A percentile compares a stretch with the other conserved stretches of the same genome.
Evolutionary conservation across 768 basidiomycete genomes (phyloP).

Genomic region (Leccinum truebloodii): DNA sequence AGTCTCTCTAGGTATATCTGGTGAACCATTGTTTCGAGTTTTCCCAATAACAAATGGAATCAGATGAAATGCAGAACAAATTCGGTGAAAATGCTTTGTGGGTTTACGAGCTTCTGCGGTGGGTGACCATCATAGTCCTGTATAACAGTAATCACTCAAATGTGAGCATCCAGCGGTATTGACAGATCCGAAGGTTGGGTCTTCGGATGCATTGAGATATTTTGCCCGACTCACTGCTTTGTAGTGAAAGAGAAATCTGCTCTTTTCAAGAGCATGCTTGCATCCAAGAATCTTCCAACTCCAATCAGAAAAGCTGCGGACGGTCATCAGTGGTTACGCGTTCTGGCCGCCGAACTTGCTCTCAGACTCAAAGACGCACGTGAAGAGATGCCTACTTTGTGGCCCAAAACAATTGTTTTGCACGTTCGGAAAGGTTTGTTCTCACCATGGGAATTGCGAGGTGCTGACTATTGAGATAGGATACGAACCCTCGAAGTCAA

Average conservation of each 20-base stretch:
- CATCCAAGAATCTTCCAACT: conserved; percentile 90
- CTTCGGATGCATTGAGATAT: background rate
- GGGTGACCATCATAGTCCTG: conserved; percentile 18
- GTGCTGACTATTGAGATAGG: conserved; percentile 42
- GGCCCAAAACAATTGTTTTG: conserved; percentile 92
- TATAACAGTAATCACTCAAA: background rate
- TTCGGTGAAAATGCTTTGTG: conserved; percentile 85
- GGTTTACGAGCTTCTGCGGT: conserved; percentile 92
- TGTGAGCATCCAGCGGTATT: conserved; percentile 59
- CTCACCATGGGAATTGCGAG: background rate
- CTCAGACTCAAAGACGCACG: conserved; percentile 83
- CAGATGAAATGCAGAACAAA: conserved; percentile 77
- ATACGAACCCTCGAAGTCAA: conserved; percentile 67
- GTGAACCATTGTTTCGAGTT: background rate
- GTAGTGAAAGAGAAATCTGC: conserved; percentile 83
- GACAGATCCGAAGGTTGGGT: conserved; percentile 81
- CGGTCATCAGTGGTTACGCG: conserved; percentile 88
- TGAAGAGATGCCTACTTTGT: conserved; percentile 66
- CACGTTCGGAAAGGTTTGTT: conserved; percentile 67
- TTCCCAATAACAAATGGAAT: conserved; percentile 8
- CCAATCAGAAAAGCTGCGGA: conserved; percentile 72
- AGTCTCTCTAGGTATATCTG: conserved; percentile 53
- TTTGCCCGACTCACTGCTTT: conserved; percentile 3
- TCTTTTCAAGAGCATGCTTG: conserved; percentile 89
- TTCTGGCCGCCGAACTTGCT: conserved; percentile 88